phyloP scores from a whole-genome alignment of 2,329 filamentous ascomycete genomes.

The Coniochaeta sp. region DNA sequence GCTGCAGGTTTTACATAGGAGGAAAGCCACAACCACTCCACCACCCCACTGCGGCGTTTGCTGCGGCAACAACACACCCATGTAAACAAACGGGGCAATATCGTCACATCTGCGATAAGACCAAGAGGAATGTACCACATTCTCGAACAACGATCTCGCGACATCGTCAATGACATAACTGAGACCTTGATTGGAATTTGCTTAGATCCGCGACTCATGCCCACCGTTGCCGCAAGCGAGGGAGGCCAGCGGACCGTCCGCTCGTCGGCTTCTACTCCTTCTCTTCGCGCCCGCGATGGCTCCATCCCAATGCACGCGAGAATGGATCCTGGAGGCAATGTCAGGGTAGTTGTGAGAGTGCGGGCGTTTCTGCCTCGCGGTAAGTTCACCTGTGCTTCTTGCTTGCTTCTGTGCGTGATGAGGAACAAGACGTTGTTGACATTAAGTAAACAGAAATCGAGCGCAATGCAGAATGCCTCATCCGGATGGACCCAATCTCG shows the following conservation, averaged over 20 bases:
- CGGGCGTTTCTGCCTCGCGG: slow-evolving; percentile 73
- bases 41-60: neutral
- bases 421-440: neutral
- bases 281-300: slow-evolving; percentile 64
- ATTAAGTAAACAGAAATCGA: slow-evolving; percentile 59
- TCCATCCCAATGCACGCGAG: slow-evolving; percentile 48
- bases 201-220: slow-evolving; percentile 27
- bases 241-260: slow-evolving; percentile 28
- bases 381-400: slow-evolving; percentile 31
- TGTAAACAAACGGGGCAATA: no score
- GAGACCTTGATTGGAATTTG: slow-evolving; percentile 32
- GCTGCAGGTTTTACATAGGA: neutral
- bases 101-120: neutral
- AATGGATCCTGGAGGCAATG: slow-evolving; percentile 64
- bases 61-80: slow-evolving; percentile 2
- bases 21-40: neutral
- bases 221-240: slow-evolving; percentile 8
- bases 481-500: slow-evolving; percentile 82
- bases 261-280: slow-evolving; percentile 73
- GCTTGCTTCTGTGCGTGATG: slow-evolving; percentile 5
- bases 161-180: slow-evolving; percentile 29
- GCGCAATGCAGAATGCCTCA: slow-evolving; percentile 73
- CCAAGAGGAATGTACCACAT: slow-evolving; percentile 15
- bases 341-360: slow-evolving; percentile 75
- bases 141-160: slow-evolving; percentile 25